Evolutionary conservation across 1,284 basidiomycete species (phyloP).

Genomic region (Lignosus rhinocerotis): DNA sequence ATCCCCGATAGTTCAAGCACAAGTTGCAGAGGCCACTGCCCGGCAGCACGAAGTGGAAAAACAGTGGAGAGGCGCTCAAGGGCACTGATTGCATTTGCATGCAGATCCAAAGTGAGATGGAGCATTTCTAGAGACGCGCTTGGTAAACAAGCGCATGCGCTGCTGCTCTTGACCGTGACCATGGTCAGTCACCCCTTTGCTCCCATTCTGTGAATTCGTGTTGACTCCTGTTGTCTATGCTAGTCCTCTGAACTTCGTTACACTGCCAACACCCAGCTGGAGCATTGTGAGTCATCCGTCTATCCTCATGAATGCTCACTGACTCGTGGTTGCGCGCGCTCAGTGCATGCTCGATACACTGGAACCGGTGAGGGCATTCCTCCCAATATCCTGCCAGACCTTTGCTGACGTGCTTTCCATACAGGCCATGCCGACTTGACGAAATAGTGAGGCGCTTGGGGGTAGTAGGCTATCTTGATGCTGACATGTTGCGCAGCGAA

Average conservation of each 20-base stretch:
- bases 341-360: conserved; percentile 95
- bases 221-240: background rate
- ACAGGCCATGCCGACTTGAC: conserved; percentile 90
- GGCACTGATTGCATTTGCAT: background rate
- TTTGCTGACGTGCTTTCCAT: background rate
- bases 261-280: conserved; percentile 91
- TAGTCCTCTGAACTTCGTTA: conserved; percentile 89
- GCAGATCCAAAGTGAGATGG: conserved; percentile 9
- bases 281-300: conserved; percentile 68
- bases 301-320: conserved; percentile 2
- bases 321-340: background rate
- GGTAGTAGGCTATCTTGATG: conserved; percentile 6
- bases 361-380: conserved; percentile 70
- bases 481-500: conserved; percentile 61
- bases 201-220: conserved; percentile 26
- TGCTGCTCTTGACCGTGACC: conserved; percentile 29
- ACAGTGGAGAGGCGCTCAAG: conserved; percentile 11
- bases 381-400: background rate
- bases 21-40: background rate
- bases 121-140: conserved; percentile 2
- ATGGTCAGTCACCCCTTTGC: conserved; percentile 43
- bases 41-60: background rate
- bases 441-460: conserved; percentile 72
- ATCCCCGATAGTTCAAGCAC: background rate
- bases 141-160: conserved; percentile 16